phyloP scores from a whole-genome alignment of 2,329 filamentous ascomycete genomes.

The Sporothrix brunneoviolacea region DNA sequence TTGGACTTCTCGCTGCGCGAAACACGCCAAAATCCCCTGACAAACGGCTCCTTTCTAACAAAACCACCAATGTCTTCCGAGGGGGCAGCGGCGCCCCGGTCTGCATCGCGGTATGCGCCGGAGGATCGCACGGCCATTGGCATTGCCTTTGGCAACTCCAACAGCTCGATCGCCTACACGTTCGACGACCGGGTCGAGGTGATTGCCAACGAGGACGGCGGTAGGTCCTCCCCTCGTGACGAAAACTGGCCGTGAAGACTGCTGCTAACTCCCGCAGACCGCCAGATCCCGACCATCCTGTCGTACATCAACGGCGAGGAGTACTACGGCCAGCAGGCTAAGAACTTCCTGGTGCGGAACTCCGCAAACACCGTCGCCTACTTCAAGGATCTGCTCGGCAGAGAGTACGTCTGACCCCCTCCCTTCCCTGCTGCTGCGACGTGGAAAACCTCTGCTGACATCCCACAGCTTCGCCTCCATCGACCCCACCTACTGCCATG shows the following conservation, averaged over 20 bases:
- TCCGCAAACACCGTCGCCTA: slow-evolving; percentile 87
- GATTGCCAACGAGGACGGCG: slow-evolving; percentile 98
- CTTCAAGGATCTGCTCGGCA: slow-evolving; percentile 92
- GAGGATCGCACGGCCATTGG: slow-evolving; percentile 71
- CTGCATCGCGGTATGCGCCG: slow-evolving; percentile 32
- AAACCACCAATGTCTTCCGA: slow-evolving; percentile 15
- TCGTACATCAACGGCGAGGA: slow-evolving; percentile 96
- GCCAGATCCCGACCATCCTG: slow-evolving; percentile 89
- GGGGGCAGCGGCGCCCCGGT: slow-evolving; percentile 1
- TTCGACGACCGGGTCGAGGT: slow-evolving; percentile 93
- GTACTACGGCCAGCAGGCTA: slow-evolving; percentile 93
- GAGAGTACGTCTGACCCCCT: slow-evolving; percentile 58
- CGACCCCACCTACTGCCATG: slow-evolving; percentile 90
- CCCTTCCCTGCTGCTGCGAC: neutral
- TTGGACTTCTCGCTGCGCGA: neutral
- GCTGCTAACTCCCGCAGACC: slow-evolving; percentile 53
- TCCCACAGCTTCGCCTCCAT: slow-evolving; percentile 74
- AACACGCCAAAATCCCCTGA: neutral
- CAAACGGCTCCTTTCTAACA: neutral
- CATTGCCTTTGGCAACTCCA: slow-evolving; percentile 96
- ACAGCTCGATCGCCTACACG: slow-evolving; percentile 93
- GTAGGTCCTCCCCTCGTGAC: slow-evolving; percentile 40
- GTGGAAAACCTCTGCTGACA: neutral
- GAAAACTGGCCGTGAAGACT: neutral
- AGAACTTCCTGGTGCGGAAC: slow-evolving; percentile 88